Conservation (phyloP, 2,329 filamentous ascomycete genomes). For the Piedraia hortae region DNA sequence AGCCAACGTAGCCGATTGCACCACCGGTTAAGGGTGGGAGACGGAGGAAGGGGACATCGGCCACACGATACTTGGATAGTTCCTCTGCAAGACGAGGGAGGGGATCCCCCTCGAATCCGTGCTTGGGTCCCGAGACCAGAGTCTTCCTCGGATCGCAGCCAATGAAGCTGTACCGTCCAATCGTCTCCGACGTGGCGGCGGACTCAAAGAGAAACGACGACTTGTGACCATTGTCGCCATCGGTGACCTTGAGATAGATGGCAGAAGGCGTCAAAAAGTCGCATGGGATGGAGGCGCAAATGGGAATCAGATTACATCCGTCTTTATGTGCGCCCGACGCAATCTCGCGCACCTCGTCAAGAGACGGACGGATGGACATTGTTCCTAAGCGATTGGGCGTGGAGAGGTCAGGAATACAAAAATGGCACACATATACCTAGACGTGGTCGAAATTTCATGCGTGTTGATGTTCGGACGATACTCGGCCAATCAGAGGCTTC, state of each 20-base stretch:
- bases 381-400: constrained; percentile 10
- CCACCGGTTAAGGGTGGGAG: constrained; percentile 74
- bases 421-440: constrained; percentile 2
- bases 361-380: too few relatives aligned
- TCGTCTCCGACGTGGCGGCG: constrained; percentile 67
- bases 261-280: constrained; percentile 86
- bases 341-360: constrained; percentile 30
- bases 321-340: too few relatives aligned
- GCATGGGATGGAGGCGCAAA: constrained; percentile 64
- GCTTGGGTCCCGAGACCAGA: constrained; percentile 62
- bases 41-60: constrained; percentile 53
- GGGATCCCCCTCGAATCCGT: constrained; percentile 63
- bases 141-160: constrained; percentile 56
- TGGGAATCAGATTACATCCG: constrained; percentile 49
- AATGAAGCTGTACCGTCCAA: constrained; percentile 87
- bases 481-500: too few relatives aligned
- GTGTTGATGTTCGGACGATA: too few relatives aligned
- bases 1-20: constrained; percentile 87
- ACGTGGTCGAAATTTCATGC: too few relatives aligned
- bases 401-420: constrained; percentile 12
- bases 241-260: constrained; percentile 77
- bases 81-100: constrained; percentile 59
- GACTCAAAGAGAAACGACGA: constrained; percentile 86
- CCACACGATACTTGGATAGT: constrained; percentile 50
- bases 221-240: constrained; percentile 34